These are phyloP conservation scores for Saitozyma sp. DNA, from an alignment of 768 basidiomycete genomes.

Conservation along the genomic window DNA sequence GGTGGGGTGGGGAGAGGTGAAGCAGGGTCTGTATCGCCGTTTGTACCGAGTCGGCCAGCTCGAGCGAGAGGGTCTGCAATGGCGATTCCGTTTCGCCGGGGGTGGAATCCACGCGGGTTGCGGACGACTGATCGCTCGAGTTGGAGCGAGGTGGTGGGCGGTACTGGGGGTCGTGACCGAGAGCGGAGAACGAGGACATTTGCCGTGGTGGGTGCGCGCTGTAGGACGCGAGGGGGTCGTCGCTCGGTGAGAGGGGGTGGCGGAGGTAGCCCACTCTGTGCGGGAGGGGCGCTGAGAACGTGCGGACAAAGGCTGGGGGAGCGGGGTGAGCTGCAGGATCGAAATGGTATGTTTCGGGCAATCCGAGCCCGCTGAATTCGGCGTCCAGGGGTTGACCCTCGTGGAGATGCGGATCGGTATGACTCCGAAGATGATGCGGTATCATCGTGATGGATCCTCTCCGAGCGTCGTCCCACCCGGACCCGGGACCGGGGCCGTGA, in stretches of 20 bases:
- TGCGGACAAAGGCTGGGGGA: conserved; percentile 67
- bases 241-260: conserved; percentile 59
- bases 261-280: conserved; percentile 72
- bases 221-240: conserved; percentile 12
- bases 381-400: conserved; percentile 22
- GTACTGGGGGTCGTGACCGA: neutral
- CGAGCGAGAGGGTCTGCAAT: conserved; percentile 63
- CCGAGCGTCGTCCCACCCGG: no score
- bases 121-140: neutral
- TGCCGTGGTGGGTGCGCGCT: conserved; percentile 12
- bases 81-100: conserved; percentile 16
- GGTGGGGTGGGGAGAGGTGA: conserved; percentile 82
- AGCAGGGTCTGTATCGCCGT: conserved; percentile 87
- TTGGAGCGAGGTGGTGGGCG: neutral
- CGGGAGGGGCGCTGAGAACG: conserved; percentile 76
- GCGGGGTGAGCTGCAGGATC: conserved; percentile 5
- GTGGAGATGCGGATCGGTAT: conserved; percentile 17
- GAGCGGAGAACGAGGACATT: conserved; percentile 9
- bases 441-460: neutral
- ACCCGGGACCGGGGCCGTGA: no score
- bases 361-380: conserved; percentile 15
- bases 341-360: conserved; percentile 10
- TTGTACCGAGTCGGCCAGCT: conserved; percentile 88
- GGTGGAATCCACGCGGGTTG: neutral
- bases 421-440: conserved; percentile 12